Conservation (phyloP, 2,329 filamentous ascomycete genomes). For the Ophiostoma quercus region DNA sequence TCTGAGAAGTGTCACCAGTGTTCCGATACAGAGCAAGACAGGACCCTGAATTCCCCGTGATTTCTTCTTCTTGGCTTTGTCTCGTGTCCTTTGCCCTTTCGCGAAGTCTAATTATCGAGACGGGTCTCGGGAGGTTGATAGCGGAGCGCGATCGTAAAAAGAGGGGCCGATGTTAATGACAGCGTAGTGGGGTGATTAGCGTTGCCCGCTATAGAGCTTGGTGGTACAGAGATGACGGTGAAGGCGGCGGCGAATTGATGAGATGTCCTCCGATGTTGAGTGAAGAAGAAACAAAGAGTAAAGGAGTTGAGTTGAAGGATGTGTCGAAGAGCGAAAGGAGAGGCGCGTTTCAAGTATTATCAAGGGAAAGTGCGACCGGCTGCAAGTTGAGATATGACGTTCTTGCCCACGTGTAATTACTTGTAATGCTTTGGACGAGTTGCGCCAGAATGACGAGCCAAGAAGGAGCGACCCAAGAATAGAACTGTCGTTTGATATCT, state of each 20-base stretch:
- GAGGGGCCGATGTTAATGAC: background rate
- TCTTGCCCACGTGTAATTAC: background rate
- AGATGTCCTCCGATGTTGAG: background rate
- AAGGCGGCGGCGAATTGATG: background rate
- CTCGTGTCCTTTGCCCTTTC: background rate
- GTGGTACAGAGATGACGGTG: background rate
- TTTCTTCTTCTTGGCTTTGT: background rate
- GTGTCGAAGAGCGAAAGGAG: background rate
- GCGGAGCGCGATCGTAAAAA: background rate
- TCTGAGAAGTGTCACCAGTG: background rate
- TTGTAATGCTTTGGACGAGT: background rate
- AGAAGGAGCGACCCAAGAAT: slow-evolving; percentile 17
- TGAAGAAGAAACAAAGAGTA: background rate
- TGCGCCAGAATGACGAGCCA: background rate
- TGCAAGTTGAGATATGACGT: background rate
- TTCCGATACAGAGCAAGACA: background rate
- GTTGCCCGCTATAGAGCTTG: background rate
- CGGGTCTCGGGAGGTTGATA: background rate
- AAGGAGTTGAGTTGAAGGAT: background rate
- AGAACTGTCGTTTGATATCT: background rate
- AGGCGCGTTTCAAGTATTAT: background rate
- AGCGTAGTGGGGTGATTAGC: background rate
- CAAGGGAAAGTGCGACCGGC: background rate
- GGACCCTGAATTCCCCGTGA: background rate
- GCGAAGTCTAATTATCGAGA: background rate